These are phyloP conservation scores for Ophiocytium majus DNA, from an alignment of 352 stramenopile genomes.

Conservation along the genomic window DNA sequence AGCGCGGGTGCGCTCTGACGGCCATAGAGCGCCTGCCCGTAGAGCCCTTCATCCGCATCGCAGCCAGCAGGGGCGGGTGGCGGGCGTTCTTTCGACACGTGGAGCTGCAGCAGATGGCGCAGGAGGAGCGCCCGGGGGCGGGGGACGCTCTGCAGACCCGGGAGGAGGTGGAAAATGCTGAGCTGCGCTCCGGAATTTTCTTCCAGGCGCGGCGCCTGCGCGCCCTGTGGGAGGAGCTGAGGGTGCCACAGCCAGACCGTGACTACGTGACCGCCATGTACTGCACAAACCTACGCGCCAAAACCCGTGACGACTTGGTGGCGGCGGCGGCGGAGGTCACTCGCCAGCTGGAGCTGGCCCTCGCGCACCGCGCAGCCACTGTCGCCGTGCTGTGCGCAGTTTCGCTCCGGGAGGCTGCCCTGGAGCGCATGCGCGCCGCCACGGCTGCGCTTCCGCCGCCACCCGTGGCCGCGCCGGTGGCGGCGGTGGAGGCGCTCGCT, in stretches of 20 bases:
- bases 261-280: slow-evolving; percentile 38
- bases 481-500: not conserved
- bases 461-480: not conserved
- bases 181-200: not conserved
- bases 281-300: not conserved
- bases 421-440: not conserved
- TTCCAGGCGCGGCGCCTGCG: slow-evolving; percentile 26
- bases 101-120: not conserved
- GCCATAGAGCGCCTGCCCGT: slow-evolving; percentile 8
- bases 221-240: slow-evolving; percentile 51
- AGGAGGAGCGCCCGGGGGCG: not conserved
- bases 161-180: not conserved
- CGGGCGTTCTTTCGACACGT: not conserved
- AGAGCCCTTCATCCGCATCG: slow-evolving; percentile 9
- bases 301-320: not conserved
- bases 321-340: not conserved
- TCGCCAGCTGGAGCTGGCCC: slow-evolving; percentile 9
- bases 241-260: slow-evolving; percentile 36
- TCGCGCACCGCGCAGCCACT: slow-evolving; percentile 31
- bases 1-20: not conserved
- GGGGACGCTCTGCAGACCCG: not conserved
- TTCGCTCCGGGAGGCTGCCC: slow-evolving; percentile 9
- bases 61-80: slow-evolving; percentile 8
- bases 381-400: slow-evolving; percentile 32
- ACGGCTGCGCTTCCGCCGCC: not conserved